Evolutionary conservation across 169 alveolate genomes (phyloP), one percentile per base, ranked within the genome.

Genomic region (Fabrea salina): DNA sequence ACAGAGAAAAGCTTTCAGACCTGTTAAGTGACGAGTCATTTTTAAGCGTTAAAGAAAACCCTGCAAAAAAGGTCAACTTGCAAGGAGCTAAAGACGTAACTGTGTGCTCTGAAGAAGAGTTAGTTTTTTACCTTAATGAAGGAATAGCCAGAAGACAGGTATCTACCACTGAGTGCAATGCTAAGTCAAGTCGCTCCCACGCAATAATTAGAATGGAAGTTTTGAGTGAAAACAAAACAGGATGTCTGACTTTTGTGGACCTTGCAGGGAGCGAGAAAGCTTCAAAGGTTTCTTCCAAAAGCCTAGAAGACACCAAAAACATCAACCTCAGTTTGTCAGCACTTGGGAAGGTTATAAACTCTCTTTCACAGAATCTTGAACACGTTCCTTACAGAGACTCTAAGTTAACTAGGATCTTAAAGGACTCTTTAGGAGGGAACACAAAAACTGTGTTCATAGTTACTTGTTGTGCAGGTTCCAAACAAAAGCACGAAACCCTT

Each of bases 261-360:
- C 82, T 95, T 37, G 98, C 98, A 2, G 98, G 98, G 2, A 87
- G 95, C 76, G 98, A 95, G 50, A 89, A 95, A 66, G 88, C 88
- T 0, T 83, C 88, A 44, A 86, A 89, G 51, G 96, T 91, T 11
- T 89, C 89, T 11, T 97, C 97, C 11, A 91, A 89, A 33, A 83
- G 94, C 75, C 56, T 90, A 77, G 86, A 86, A 79, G 98, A 95
- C 79, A 86, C 96, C 19, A 82, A 83, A 50, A 41, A 87, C 25
- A 95, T 95, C 19, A 95, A 95, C 74, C 86, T 84, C 76, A 83
- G 94, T 22, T 75, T 95, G 16, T 84, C 94, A 49, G 89, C 94
- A 39, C 75, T 91, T 67, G 94, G 95, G 0, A 92, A 89, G 67
- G 97, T 95, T 4, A 89, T 93, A 37, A 80, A 75, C 35, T 90